phyloP scores from a whole-genome alignment of 352 stramenopile genomes.

The Peronospora tabacina region DNA sequence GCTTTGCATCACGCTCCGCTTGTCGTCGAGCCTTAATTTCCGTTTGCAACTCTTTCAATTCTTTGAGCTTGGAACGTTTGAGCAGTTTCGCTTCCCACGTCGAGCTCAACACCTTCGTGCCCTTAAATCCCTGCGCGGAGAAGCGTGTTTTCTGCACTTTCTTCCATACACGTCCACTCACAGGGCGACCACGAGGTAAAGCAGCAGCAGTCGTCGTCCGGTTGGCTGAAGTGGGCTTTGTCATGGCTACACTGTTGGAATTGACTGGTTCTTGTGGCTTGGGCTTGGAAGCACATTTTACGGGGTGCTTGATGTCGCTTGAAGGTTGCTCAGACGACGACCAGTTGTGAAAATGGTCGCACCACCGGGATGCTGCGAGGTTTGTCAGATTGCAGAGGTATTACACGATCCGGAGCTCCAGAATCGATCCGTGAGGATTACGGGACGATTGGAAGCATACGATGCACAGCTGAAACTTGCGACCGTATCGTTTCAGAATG shows the following conservation, averaged over 20 bases:
- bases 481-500: slow-evolving; percentile 56
- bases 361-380: slow-evolving; percentile 44
- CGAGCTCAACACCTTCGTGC: slow-evolving; percentile 73
- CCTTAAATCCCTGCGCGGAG: slow-evolving; percentile 63
- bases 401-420: slow-evolving; percentile 52
- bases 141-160: slow-evolving; percentile 77
- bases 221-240: slow-evolving; percentile 18
- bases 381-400: slow-evolving; percentile 77
- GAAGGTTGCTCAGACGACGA: slow-evolving; percentile 3
- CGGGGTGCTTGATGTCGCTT: neutral
- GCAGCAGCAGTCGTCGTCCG: slow-evolving; percentile 8
- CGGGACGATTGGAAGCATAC: slow-evolving; percentile 56
- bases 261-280: slow-evolving; percentile 24
- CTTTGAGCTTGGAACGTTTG: slow-evolving; percentile 65
- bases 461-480: slow-evolving; percentile 44
- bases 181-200: slow-evolving; percentile 46
- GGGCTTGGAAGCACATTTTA: neutral
- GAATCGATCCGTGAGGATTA: slow-evolving; percentile 72
- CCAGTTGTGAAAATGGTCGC: slow-evolving; percentile 11
- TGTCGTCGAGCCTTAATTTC: slow-evolving; percentile 77
- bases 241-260: slow-evolving; percentile 19
- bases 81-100: slow-evolving; percentile 85
- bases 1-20: slow-evolving; percentile 64
- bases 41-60: slow-evolving; percentile 76
- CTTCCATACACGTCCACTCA: slow-evolving; percentile 80